phyloP scores from a whole-genome alignment of 2,329 filamentous ascomycete genomes.

The Lachnellula subtilissima region DNA sequence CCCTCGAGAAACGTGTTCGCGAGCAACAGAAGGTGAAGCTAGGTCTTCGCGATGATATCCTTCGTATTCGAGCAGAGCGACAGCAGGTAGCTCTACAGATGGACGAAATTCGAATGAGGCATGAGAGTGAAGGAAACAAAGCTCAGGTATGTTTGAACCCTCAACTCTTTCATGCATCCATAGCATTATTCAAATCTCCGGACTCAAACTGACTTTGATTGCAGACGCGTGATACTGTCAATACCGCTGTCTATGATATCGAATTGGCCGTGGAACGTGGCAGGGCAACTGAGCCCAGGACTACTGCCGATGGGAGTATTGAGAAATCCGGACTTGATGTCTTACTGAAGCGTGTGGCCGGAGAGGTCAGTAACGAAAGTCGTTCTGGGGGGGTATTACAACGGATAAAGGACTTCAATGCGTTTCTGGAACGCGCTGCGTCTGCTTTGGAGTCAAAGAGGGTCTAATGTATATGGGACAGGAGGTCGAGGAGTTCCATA shows the following conservation, averaged over 20 bases:
- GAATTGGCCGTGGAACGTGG: slow-evolving; percentile 51
- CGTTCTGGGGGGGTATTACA: slow-evolving; percentile 49
- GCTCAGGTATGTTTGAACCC: slow-evolving; percentile 41
- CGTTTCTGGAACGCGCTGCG: slow-evolving; percentile 57
- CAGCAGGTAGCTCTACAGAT: slow-evolving; percentile 59
- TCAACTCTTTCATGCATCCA: background rate
- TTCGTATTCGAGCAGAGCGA: slow-evolving; percentile 53
- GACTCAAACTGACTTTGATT: slow-evolving; percentile 13
- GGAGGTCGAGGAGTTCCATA: too few species aligned
- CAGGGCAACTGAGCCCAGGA: slow-evolving; percentile 45
- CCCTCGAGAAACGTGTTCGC: slow-evolving; percentile 52
- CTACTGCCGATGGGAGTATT: slow-evolving; percentile 43
- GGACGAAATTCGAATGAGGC: slow-evolving; percentile 56
- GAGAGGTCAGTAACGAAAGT: slow-evolving; percentile 47
- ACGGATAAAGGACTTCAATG: slow-evolving; percentile 58
- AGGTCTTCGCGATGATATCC: slow-evolving; percentile 53
- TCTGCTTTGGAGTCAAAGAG: slow-evolving; percentile 44
- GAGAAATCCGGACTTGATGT: slow-evolving; percentile 55
- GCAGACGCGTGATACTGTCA: slow-evolving; percentile 47
- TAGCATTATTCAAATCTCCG: background rate
- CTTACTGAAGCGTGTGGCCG: slow-evolving; percentile 48
- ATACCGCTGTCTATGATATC: slow-evolving; percentile 56
- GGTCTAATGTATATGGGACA: slow-evolving; percentile 2
- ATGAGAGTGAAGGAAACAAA: slow-evolving; percentile 50
- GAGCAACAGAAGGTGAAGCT: slow-evolving; percentile 53